These are phyloP conservation scores for Diutina siamensis DNA, from an alignment of 1,139 yeast species.

Conservation along the genomic window DNA sequence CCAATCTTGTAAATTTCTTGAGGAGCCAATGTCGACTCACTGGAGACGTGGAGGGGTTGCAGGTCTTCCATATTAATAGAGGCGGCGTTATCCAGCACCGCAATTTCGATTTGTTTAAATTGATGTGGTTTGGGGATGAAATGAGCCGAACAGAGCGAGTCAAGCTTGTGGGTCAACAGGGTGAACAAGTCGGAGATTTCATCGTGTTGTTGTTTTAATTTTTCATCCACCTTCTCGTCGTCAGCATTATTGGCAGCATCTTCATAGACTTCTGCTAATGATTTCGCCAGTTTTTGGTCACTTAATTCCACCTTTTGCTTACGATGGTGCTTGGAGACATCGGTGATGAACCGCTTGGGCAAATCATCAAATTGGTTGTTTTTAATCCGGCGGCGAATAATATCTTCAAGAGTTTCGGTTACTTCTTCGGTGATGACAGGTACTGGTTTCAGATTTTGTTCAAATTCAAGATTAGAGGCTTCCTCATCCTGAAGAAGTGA, in stretches of 20 bases:
- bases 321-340: slow-evolving; percentile 44
- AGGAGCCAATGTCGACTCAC: slow-evolving; percentile 79
- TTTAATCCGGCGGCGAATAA: slow-evolving; percentile 72
- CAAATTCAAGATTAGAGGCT: slow-evolving; percentile 27
- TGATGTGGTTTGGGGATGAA: slow-evolving; percentile 87
- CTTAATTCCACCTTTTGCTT: slow-evolving; percentile 52
- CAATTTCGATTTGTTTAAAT: slow-evolving; percentile 60
- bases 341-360: slow-evolving; percentile 59
- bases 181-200: slow-evolving; percentile 64
- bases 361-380: slow-evolving; percentile 75
- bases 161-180: slow-evolving; percentile 59
- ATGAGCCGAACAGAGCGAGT: slow-evolving; percentile 84
- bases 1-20: slow-evolving; percentile 78
- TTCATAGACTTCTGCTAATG: slow-evolving; percentile 87
- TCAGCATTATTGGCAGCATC: slow-evolving; percentile 54
- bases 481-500: slow-evolving; percentile 45
- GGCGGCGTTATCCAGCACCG: slow-evolving; percentile 40
- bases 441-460: slow-evolving; percentile 56
- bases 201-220: slow-evolving; percentile 58
- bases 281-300: slow-evolving; percentile 75
- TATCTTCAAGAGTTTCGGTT: slow-evolving; percentile 77
- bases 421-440: slow-evolving; percentile 87
- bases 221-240: slow-evolving; percentile 39
- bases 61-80: slow-evolving; percentile 93
- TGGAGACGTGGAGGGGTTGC: slow-evolving; percentile 76